Evolutionary conservation across 1,284 basidiomycete genomes (phyloP), one percentile per base, ranked within the genome.

Genomic region (Tetrapyrgos nigripes): DNA sequence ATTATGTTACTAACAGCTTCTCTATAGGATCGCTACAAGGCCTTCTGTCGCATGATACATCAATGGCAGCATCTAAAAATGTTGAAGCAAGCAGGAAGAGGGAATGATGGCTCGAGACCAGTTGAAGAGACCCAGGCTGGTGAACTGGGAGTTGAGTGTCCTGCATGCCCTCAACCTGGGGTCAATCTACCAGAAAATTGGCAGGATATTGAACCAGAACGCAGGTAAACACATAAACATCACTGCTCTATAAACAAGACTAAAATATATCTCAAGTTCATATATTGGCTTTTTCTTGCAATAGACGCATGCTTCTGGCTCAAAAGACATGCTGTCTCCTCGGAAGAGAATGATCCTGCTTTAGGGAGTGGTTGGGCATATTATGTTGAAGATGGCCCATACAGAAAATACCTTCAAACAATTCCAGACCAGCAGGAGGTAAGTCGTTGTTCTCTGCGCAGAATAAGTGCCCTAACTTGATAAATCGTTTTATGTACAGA

Each of bases 51-150:
- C 0, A 47, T 29, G 40, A 44, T 54, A 29, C 11, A 11, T 29
- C 23, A 60, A 49, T 74, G 66, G 64, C 53, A 64, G 0, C 64
- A 72, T 54, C 52, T 74, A 4, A 66, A 68, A 27, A 63, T 69
- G 58, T 56, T 68, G 9, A 76, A 74, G 54, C 56, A 65, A 0
- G 59, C 60, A 0, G 71, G 72, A 0, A 47, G 62, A 5, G 67
- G 66, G 0, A 59, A 69, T 35, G 53, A 63, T 27, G 46, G 53
- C 1, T 49, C 9, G 13, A 28, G 46, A 33, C 64, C 67, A 1
- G 29, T 49, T 4, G 40, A 19, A 6, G 40, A 59, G 4, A 33
- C 54, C 4, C 26, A 23, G 14, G 29, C 19, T 1, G 60, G 57
- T 3, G 59, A 60, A 19, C 35, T 65, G 4, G 54, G 55, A 2